Evolutionary conservation across 1,139 yeast species (phyloP).

Genomic region (Magnusiomyces starmeri): DNA sequence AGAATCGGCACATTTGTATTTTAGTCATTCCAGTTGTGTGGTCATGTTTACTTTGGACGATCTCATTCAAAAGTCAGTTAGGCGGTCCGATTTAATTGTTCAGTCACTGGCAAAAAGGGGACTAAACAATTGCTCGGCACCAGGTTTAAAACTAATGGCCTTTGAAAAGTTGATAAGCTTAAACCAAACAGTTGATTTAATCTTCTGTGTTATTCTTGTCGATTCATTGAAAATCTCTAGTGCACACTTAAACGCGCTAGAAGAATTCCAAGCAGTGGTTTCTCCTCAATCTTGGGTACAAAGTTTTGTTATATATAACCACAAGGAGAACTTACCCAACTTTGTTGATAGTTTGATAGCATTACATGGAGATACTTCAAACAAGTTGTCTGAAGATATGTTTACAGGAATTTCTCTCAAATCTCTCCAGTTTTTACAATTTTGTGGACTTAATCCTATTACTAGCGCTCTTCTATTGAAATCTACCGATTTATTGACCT

Average conservation of each 20-base stretch:
- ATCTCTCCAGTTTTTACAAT: constrained; percentile 11
- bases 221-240: constrained; percentile 7
- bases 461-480: constrained; percentile 12
- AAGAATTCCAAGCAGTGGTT: constrained; percentile 10
- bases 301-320: constrained; percentile 7
- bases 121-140: neutral
- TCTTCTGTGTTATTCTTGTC: constrained; percentile 8
- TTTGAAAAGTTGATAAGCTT: constrained; percentile 7
- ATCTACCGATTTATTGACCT: constrained; percentile 2
- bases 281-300: constrained; percentile 13
- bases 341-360: constrained; percentile 7
- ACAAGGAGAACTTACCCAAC: constrained; percentile 1
- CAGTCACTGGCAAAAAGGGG: neutral
- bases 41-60: constrained; percentile 9
- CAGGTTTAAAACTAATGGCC: neutral
- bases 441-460: constrained; percentile 13
- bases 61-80: constrained; percentile 7
- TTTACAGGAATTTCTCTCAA: constrained; percentile 8
- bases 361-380: constrained; percentile 3
- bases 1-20: constrained; percentile 10
- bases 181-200: constrained; percentile 10
- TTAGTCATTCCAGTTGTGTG: constrained; percentile 11
- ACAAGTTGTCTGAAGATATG: constrained; percentile 3
- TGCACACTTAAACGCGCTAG: constrained; percentile 4
- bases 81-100: neutral